phyloP scores from a whole-genome alignment of 2,329 filamentous ascomycete genomes.

The Fusarium subtropicale region DNA sequence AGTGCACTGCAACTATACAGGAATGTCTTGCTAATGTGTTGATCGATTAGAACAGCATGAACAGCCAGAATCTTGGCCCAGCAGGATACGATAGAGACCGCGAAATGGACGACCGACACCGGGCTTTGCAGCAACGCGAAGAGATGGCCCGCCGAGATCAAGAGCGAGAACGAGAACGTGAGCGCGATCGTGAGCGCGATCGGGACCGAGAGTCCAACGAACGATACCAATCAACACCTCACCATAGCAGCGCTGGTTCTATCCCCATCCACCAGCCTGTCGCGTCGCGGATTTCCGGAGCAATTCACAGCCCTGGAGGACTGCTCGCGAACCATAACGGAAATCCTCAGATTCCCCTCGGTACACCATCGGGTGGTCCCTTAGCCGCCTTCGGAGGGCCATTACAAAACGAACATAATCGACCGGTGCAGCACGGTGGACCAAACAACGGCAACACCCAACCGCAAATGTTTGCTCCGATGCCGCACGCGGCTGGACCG shows the following conservation, averaged over 20 bases:
- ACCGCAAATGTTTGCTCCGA: constrained; percentile 69
- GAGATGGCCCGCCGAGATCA: constrained; percentile 59
- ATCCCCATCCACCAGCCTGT: constrained; percentile 96
- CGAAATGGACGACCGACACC: constrained; percentile 62
- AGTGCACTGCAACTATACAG: not conserved
- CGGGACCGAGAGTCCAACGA: constrained; percentile 75
- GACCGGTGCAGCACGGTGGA: constrained; percentile 64
- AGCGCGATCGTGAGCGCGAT: constrained; percentile 66
- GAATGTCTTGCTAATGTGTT: constrained; percentile 28
- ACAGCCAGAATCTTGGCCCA: constrained; percentile 58
- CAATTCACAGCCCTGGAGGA: constrained; percentile 92
- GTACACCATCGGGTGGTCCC: constrained; percentile 62
- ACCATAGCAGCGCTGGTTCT: constrained; percentile 88
- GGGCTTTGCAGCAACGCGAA: constrained; percentile 60
- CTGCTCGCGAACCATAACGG: constrained; percentile 80
- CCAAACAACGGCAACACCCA: constrained; percentile 60
- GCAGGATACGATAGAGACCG: constrained; percentile 62
- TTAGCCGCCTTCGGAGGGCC: constrained; percentile 66
- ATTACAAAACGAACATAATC: constrained; percentile 63
- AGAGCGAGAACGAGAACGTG: constrained; percentile 65
- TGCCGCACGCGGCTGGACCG: constrained; percentile 63
- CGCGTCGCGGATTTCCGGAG: constrained; percentile 80
- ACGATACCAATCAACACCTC: constrained; percentile 74
- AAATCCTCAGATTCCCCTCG: constrained; percentile 64
- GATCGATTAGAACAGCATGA: constrained; percentile 55